These are phyloP conservation scores for Alternaria brassicae DNA, from an alignment of 2,329 filamentous ascomycete species.

Conservation along the genomic window DNA sequence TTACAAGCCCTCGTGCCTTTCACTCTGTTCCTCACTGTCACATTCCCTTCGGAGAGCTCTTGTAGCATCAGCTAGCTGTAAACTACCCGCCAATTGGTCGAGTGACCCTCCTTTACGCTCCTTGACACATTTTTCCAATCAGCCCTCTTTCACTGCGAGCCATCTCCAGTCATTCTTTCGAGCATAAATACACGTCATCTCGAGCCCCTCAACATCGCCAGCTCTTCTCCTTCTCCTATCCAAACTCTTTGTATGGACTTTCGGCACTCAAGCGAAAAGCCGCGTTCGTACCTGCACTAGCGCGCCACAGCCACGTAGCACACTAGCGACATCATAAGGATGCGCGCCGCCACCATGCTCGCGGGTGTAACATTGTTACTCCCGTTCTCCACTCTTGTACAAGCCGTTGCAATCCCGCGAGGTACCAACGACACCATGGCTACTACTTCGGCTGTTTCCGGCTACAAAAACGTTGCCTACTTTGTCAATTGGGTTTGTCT, in stretches of 20 bases:
- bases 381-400: conserved; percentile 25
- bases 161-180: neutral
- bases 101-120: conserved; percentile 11
- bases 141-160: neutral
- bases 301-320: conserved; percentile 33
- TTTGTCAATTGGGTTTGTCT: conserved; percentile 49
- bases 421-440: conserved; percentile 16
- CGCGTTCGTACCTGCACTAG: conserved; percentile 27
- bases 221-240: neutral
- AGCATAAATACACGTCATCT: conserved; percentile 5
- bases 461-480: conserved; percentile 48
- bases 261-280: conserved; percentile 16
- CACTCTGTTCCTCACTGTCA: conserved; percentile 29
- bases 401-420: conserved; percentile 34
- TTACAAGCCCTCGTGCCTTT: conserved; percentile 16
- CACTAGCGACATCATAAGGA: conserved; percentile 30
- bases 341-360: conserved; percentile 33
- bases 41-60: conserved; percentile 31
- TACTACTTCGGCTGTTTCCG: conserved; percentile 28
- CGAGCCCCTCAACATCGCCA: neutral
- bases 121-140: conserved; percentile 1
- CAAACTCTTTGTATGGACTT: neutral
- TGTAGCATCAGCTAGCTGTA: conserved; percentile 34
- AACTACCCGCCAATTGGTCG: conserved; percentile 16
- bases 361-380: conserved; percentile 31